phyloP scores from a whole-genome alignment of 1,139 yeast genomes.

The Suhomyces chickasaworum region DNA sequence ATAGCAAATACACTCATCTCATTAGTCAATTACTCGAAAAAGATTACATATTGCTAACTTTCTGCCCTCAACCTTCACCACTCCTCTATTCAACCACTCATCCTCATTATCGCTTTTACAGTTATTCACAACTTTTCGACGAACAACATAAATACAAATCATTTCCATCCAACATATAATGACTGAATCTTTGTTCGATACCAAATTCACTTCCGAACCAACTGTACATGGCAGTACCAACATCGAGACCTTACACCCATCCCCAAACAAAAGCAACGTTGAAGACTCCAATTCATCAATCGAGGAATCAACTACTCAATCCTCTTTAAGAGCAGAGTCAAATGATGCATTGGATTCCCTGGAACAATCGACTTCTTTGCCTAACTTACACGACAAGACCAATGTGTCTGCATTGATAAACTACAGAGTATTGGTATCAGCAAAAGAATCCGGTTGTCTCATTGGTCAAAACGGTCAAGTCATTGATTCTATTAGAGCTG shows the following conservation, averaged over 20 bases:
- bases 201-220: conserved; percentile 35
- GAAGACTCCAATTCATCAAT: neutral
- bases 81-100: conserved; percentile 3
- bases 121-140: neutral
- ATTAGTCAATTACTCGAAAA: neutral
- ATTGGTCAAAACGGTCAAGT: conserved; percentile 87
- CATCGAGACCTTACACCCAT: conserved; percentile 2
- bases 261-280: neutral
- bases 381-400: conserved; percentile 32
- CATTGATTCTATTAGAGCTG: conserved; percentile 75
- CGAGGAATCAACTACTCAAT: neutral
- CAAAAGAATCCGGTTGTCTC: conserved; percentile 89
- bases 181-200: conserved; percentile 48
- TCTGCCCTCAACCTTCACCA: conserved; percentile 2
- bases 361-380: conserved; percentile 28
- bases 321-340: neutral
- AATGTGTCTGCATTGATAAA: conserved; percentile 48
- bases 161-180: conserved; percentile 18
- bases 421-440: conserved; percentile 71
- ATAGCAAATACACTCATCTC: neutral
- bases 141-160: neutral
- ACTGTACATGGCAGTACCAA: conserved; percentile 7
- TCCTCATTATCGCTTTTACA: neutral
- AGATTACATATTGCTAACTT: neutral
- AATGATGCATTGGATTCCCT: conserved; percentile 9